Evolutionary conservation across 768 basidiomycete genomes (phyloP).

Genomic region (Phanerochaete sordida): DNA sequence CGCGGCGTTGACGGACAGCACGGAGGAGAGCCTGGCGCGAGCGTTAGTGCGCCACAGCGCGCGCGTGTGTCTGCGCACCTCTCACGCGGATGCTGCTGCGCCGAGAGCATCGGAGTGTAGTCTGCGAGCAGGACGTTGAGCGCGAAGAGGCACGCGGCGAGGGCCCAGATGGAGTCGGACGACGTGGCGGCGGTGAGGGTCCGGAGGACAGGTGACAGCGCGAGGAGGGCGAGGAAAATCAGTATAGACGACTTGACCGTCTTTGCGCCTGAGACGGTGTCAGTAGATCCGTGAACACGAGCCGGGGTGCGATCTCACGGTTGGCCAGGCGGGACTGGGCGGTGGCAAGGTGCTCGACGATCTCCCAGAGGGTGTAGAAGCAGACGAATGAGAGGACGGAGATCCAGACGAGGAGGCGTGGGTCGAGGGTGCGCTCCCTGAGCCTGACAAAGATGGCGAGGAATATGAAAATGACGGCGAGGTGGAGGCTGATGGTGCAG

Average conservation of each 20-base stretch:
- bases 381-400: conserved; percentile 56
- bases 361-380: conserved; percentile 64
- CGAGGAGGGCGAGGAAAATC: conserved; percentile 85
- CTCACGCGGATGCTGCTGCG: conserved; percentile 46
- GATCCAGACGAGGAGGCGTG: conserved; percentile 63
- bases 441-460: conserved; percentile 75
- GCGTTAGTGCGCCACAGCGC: conserved; percentile 10
- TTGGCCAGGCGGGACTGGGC: conserved; percentile 26
- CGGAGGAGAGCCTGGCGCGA: conserved; percentile 63
- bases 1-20: conserved; percentile 87
- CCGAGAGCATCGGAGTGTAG: conserved; percentile 53
- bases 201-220: conserved; percentile 85
- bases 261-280: conserved; percentile 53
- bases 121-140: conserved; percentile 83
- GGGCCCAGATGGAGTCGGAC: conserved; percentile 95
- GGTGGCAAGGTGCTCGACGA: conserved; percentile 36
- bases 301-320: conserved; percentile 25
- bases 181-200: conserved; percentile 95
- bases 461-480: conserved; percentile 79
- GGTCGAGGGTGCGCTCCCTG: conserved; percentile 59
- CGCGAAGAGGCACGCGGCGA: conserved; percentile 80
- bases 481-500: conserved; percentile 80
- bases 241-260: conserved; percentile 78
- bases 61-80: conserved; percentile 36
- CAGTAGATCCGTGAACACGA: background rate